Evolutionary conservation across 305 asterid genomes (phyloP).

Genomic region (Rubia tinctorum): DNA sequence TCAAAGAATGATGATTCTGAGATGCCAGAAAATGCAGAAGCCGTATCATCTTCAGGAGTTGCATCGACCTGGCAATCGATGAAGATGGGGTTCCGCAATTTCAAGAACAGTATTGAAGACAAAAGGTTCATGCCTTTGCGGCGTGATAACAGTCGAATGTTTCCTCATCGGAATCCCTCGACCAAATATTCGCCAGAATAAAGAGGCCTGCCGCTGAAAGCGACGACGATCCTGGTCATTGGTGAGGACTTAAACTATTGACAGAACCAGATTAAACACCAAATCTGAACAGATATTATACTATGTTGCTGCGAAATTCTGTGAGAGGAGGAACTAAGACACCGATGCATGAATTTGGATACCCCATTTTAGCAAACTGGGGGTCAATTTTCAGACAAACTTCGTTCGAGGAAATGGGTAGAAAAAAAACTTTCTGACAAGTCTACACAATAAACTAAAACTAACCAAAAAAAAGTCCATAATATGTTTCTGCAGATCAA

Average conservation of each 20-base stretch:
- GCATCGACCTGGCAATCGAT: slow-evolving; percentile 59
- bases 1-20: slow-evolving; percentile 22
- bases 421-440: neutral
- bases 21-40: slow-evolving; percentile 9
- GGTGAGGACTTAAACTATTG: slow-evolving; percentile 9
- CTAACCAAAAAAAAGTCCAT: neutral
- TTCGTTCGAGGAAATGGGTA: neutral
- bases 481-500: neutral
- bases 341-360: neutral
- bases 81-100: slow-evolving; percentile 46
- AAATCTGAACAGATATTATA: too few species aligned
- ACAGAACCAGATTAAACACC: too few species aligned
- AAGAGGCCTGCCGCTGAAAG: slow-evolving; percentile 35
- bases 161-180: slow-evolving; percentile 57
- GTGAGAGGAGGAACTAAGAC: neutral
- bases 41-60: slow-evolving; percentile 33
- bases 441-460: neutral
- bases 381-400: neutral
- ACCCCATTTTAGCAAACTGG: neutral
- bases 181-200: slow-evolving; percentile 60
- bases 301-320: neutral
- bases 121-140: slow-evolving; percentile 47
- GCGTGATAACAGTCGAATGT: slow-evolving; percentile 29
- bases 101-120: slow-evolving; percentile 51
- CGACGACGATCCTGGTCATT: slow-evolving; percentile 26